A percentile compares a stretch with the other conserved stretches of the same genome.
Evolutionary conservation across 441 rosid species (phyloP).

Genomic region (Flueggea neowawraea): DNA sequence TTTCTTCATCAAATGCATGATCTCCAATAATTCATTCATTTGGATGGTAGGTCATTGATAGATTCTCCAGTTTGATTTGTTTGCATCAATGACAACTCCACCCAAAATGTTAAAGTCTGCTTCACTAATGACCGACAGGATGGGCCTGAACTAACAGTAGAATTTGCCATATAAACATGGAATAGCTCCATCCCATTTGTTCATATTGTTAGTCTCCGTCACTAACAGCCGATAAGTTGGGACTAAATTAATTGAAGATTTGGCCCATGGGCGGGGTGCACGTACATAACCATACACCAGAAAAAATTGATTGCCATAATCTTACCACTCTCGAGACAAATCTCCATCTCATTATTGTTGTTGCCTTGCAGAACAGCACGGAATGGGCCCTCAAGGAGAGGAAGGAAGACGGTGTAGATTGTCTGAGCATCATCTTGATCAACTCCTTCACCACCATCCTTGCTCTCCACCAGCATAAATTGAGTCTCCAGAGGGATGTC

Average conservation of each 20-base stretch:
- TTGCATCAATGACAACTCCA: conserved; percentile 32
- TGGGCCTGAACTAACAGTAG: conserved; percentile 17
- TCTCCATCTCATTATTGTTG: conserved; percentile 76
- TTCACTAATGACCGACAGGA: conserved; percentile 16
- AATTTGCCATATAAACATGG: conserved; percentile 13
- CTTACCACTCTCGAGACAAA: conserved; percentile 91
- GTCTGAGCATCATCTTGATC: conserved; percentile 52
- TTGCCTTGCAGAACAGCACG: conserved; percentile 95
- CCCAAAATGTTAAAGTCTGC: conserved; percentile 22
- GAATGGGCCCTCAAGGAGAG: conserved; percentile 94
- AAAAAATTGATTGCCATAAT: conserved; percentile 26
- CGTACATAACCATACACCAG: conserved; percentile 12
- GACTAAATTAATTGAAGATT: conserved; percentile 3
- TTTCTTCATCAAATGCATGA: conserved; percentile 25
- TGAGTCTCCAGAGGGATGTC: conserved; percentile 97
- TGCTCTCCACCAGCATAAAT: conserved; percentile 86
- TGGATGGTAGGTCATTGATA: conserved; percentile 24
- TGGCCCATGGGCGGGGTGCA: conserved; percentile 10
- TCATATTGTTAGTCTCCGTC: conserved; percentile 6
- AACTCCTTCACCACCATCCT: conserved; percentile 46
- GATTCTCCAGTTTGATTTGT: conserved; percentile 25
- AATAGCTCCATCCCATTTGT: conserved; percentile 7
- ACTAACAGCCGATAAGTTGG: conserved; percentile 1
- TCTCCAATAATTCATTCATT: conserved; percentile 29
- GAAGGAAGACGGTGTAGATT: conserved; percentile 84